A percentile compares a stretch with the other conserved stretches of the same genome.
Evolutionary conservation across 345 rosid species (phyloP).

Genomic region (Barbarea vulgaris): DNA sequence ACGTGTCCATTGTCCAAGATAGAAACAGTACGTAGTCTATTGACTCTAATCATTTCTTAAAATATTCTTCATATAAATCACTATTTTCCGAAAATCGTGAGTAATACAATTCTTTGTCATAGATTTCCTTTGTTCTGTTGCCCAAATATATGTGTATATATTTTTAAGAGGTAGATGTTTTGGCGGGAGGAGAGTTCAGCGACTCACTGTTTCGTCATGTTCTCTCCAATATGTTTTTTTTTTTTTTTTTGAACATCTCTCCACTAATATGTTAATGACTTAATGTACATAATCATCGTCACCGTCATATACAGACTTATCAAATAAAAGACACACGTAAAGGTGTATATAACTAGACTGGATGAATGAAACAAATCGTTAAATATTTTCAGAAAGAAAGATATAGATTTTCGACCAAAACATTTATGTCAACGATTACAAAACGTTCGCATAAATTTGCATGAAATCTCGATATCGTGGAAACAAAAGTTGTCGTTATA

Average conservation of each 20-base stretch:
- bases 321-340: conserved; percentile 5
- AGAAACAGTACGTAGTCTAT: neutral
- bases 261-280: conserved; percentile 19
- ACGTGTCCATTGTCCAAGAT: conserved; percentile 17
- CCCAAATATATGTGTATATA: neutral
- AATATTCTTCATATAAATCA: neutral
- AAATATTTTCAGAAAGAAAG: conserved; percentile 1
- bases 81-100: neutral
- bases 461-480: neutral
- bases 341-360: neutral
- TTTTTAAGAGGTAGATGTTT: neutral
- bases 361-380: neutral
- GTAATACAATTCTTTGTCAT: neutral
- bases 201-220: conserved; percentile 9
- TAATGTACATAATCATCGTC: conserved; percentile 6
- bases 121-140: neutral
- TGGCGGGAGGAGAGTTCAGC: neutral
- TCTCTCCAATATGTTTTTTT: too few species aligned
- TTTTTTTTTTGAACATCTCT: too few species aligned
- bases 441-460: conserved; percentile 7
- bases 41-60: neutral
- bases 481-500: neutral
- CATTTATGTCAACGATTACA: neutral
- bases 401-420: neutral
- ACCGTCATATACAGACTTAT: neutral